Conservation (phyloP, 129 eudicot species). For the carrot (Daucus carota) region DH1_v3.0 NC_030388.2:32501001-32501500, state of each 20-base stretch:
- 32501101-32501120: constrained; percentile 79
- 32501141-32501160: too few relatives aligned
- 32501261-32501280: constrained; percentile 27
- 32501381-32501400: constrained; percentile 55
- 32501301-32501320: constrained; percentile 64
- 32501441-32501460: too few relatives aligned
- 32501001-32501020: too few relatives aligned
- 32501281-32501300: constrained; percentile 72
- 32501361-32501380: constrained; percentile 74
- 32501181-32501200: constrained; percentile 82
- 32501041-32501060: too few relatives aligned
- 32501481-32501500: constrained; percentile 38
- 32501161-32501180: constrained; percentile 48
- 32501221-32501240: too few relatives aligned
- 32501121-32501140: constrained; percentile 34
- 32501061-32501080: constrained; percentile 73
- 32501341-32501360: too few relatives aligned
- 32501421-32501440: too few relatives aligned
- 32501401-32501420: constrained; percentile 80
- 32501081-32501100: constrained; percentile 61
- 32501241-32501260: too few relatives aligned
- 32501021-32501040: too few relatives aligned
- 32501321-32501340: too few relatives aligned
- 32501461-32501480: neutral
- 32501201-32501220: neutral